Base-by-base conservation (phyloP, 2,329 filamentous ascomycete genomes). In the Diplodia corticola region DNA sequence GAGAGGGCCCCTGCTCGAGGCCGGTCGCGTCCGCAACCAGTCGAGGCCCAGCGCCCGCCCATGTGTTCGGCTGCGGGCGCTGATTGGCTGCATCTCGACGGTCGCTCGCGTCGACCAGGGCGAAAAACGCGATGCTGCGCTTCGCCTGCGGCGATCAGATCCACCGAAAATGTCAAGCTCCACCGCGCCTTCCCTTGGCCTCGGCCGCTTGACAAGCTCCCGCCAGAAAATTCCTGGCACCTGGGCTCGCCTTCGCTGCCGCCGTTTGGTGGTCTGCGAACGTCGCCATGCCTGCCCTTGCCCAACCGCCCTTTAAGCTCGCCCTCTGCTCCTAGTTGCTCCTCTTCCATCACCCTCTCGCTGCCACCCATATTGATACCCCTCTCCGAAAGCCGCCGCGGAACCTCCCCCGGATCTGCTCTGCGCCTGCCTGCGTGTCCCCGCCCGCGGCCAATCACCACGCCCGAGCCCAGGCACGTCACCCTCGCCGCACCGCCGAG, bases 91-190 rank as follows among this genome's bases (percentile, higher is more conserved):
- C 51, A 15, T 9, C 26, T 55, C 37, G 35, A 24, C 28, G 13
- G 15, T 40, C 30, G 37, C 24, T 28, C 28, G 33, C 33, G 33
- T 12, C 33, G 33, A 10, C 57, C 44, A 61, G 26, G 44, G 40
- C 44, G 17, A 28, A 57, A 28, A 44, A 40, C 33, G 37, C 54
- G 54, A 40, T 17, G 57, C 44, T 35, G 40, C 33, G 33, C 57
- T 49, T 61, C 40, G 26, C n/a, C 51, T 54, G 33, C 35, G 63
- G 28, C 63, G 50, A 65, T 57, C 63, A 65, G 51, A 48, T 57
- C 63, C 63, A 55, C 63, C 63, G 22, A 48, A 54, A 55, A 64
- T 55, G 50, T 57, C 63, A 55, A 37, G 51, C 51, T 65, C 63
- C 63, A 65, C 63, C 28, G 51, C 63, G 37, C 63, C 57, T 61